Evolutionary conservation across 1,139 yeast genomes (phyloP).

Genomic region (Diutina pseudorugosa): DNA sequence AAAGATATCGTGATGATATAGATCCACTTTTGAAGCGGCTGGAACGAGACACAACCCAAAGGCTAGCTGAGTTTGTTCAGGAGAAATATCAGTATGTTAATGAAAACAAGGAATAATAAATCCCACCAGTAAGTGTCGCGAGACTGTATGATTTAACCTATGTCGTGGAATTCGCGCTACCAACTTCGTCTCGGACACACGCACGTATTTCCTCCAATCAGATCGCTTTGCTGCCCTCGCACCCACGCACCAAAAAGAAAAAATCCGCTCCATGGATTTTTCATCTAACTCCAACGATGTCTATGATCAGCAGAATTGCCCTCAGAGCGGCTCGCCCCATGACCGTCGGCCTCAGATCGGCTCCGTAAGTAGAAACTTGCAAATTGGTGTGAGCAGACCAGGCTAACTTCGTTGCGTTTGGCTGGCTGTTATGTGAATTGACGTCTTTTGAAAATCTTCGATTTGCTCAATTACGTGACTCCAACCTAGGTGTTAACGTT

Average conservation of each 20-base stretch:
- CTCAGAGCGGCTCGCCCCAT: slow-evolving; percentile 33
- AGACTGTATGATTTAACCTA: background rate
- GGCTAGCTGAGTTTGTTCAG: slow-evolving; percentile 16
- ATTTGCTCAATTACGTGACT: background rate
- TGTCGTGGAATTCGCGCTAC: slow-evolving; percentile 6
- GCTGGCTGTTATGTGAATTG: background rate
- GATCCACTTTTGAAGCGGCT: slow-evolving; percentile 18
- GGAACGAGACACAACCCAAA: slow-evolving; percentile 17
- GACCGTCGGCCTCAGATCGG: slow-evolving; percentile 29
- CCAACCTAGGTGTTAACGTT: background rate
- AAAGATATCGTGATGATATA: slow-evolving; percentile 11
- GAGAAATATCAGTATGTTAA: slow-evolving; percentile 11
- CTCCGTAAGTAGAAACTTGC: slow-evolving; percentile 10
- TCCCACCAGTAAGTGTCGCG: background rate
- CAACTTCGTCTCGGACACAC: background rate
- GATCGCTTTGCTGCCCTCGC: slow-evolving; percentile 5
- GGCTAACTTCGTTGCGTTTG: background rate
- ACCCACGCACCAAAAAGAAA: slow-evolving; percentile 5
- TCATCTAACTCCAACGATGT: slow-evolving; percentile 14
- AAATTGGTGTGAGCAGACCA: background rate
- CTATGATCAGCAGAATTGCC: slow-evolving; percentile 37
- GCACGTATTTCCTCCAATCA: slow-evolving; percentile 4
- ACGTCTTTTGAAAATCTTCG: background rate
- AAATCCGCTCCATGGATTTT: slow-evolving; percentile 3
- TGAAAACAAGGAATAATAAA: background rate